These are phyloP conservation scores for Aspergillus ochraceoroseus DNA, from an alignment of 2,329 filamentous ascomycete species.

Conservation along the genomic window DNA sequence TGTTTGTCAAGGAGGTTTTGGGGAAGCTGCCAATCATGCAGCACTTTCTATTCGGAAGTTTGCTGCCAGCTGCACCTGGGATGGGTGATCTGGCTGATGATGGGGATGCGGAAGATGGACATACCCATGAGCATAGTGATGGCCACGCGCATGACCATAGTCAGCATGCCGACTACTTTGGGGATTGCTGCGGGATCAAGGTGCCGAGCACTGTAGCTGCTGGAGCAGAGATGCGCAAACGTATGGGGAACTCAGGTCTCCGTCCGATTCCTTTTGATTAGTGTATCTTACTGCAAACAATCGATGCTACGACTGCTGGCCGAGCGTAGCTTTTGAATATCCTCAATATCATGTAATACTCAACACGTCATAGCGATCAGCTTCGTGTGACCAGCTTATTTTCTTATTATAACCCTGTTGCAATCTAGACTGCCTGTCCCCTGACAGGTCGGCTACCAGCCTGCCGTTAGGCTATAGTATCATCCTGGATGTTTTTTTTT, in stretches of 20 bases:
- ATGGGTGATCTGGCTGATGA: conserved; percentile 58
- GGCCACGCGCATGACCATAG: conserved; percentile 65
- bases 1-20: conserved; percentile 92
- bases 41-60: conserved; percentile 87
- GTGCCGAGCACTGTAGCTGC: conserved; percentile 92
- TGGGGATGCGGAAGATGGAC: conserved; percentile 48
- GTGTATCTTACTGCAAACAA: background rate
- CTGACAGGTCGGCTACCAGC: too few species aligned
- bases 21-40: conserved; percentile 97
- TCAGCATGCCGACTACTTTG: conserved; percentile 61
- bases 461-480: too few species aligned
- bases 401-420: too few species aligned
- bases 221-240: conserved; percentile 80
- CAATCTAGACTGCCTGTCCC: too few species aligned
- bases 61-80: conserved; percentile 72
- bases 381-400: too few species aligned
- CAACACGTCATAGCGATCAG: too few species aligned
- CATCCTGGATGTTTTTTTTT: too few species aligned
- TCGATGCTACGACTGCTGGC: background rate
- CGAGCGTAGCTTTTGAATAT: too few species aligned
- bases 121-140: conserved; percentile 53
- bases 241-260: conserved; percentile 59
- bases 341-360: too few species aligned
- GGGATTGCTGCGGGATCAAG: conserved; percentile 96
- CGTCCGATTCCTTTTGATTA: conserved; percentile 48